A percentile compares a stretch with the other conserved stretches of the same genome.
These are phyloP conservation scores for Hyaloscypha bicolor DNA, from an alignment of 495 filamentous ascomycete genomes.

Conservation along the genomic window DNA sequence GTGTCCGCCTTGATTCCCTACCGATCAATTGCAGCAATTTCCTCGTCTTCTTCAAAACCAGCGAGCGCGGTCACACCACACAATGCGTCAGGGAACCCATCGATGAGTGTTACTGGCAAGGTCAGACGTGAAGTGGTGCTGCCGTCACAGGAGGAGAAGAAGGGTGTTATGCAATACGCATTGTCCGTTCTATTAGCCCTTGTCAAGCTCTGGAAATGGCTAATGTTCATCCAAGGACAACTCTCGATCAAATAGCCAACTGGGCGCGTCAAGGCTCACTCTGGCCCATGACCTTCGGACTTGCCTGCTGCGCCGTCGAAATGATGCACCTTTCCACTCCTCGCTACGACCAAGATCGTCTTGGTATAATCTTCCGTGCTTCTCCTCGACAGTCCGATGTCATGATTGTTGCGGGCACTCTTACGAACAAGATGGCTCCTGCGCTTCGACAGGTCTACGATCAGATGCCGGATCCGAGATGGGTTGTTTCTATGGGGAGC, in stretches of 20 bases:
- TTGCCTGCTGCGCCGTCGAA: conserved; percentile 94
- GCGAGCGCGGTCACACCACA: conserved; percentile 48
- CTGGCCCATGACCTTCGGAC: conserved; percentile 98
- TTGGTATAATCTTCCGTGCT: conserved; percentile 97
- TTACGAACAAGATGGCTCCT: conserved; percentile 98
- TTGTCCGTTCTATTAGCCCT: conserved; percentile 63
- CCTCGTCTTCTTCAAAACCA: conserved; percentile 60
- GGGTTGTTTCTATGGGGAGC: conserved; percentile 90
- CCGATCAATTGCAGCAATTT: conserved; percentile 61
- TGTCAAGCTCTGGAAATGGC: background rate
- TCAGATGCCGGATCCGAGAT: conserved; percentile 95
- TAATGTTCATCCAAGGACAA: conserved; percentile 60
- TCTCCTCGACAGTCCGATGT: conserved; percentile 95
- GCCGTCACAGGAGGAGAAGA: conserved; percentile 88
- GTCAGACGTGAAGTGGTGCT: conserved; percentile 73
- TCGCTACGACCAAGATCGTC: conserved; percentile 92
- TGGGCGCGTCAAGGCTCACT: conserved; percentile 93
- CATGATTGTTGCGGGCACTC: conserved; percentile 95
- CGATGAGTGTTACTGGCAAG: conserved; percentile 42
- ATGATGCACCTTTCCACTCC: conserved; percentile 99
- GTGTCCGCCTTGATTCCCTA: conserved; percentile 59
- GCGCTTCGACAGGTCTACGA: conserved; percentile 95
- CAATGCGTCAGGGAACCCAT: conserved; percentile 32
- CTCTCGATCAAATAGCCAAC: conserved; percentile 89
- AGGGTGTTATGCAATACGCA: conserved; percentile 96